Percentiles rank a stretch among this genome's conserved stretches.
phyloP scores from a whole-genome alignment of 208 protist species.

The Trypanosoma grayi region DNA sequence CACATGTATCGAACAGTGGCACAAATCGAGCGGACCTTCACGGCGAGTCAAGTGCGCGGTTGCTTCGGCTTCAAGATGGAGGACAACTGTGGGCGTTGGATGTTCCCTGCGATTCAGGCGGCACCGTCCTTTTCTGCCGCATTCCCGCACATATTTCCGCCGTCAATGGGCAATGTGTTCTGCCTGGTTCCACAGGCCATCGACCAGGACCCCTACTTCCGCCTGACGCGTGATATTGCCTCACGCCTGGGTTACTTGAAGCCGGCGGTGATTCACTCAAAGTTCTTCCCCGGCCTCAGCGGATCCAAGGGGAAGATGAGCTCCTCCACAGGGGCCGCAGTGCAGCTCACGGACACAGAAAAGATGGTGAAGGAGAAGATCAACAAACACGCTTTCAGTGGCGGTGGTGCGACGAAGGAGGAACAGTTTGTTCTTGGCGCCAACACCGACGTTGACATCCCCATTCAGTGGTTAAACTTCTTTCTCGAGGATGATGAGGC shows the following conservation, averaged over 20 bases:
- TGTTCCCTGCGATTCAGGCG: slow-evolving; percentile 98
- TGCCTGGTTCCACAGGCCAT: slow-evolving; percentile 99
- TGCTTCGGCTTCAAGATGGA: slow-evolving; percentile 97
- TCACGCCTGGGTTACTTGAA: slow-evolving; percentile 95
- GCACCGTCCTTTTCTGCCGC: slow-evolving; percentile 96
- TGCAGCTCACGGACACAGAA: slow-evolving; percentile 98
- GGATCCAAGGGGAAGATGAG: slow-evolving; percentile 98
- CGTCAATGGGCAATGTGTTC: slow-evolving; percentile 84
- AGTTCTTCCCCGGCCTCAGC: slow-evolving; percentile 98
- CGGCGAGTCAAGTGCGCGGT: slow-evolving; percentile 91
- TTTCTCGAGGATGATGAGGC: slow-evolving; percentile 98
- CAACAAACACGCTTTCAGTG: slow-evolving; percentile 98
- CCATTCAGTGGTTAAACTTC: slow-evolving; percentile 97
- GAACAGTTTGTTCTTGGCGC: slow-evolving; percentile 96
- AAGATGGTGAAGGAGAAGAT: slow-evolving; percentile 95
- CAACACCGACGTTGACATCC: slow-evolving; percentile 94
- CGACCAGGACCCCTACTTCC: slow-evolving; percentile 99
- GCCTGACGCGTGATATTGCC: slow-evolving; percentile 98
- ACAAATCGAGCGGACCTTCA: slow-evolving; percentile 95
- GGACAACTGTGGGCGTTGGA: slow-evolving; percentile 96
- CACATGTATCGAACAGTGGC: slow-evolving; percentile 97
- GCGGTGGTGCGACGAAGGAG: slow-evolving; percentile 95
- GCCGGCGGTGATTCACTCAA: slow-evolving; percentile 96
- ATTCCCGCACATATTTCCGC: slow-evolving; percentile 97
- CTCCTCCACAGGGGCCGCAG: slow-evolving; percentile 86